Conservation (phyloP, 2,329 filamentous ascomycete species). For the Colletotrichum musae region DNA sequence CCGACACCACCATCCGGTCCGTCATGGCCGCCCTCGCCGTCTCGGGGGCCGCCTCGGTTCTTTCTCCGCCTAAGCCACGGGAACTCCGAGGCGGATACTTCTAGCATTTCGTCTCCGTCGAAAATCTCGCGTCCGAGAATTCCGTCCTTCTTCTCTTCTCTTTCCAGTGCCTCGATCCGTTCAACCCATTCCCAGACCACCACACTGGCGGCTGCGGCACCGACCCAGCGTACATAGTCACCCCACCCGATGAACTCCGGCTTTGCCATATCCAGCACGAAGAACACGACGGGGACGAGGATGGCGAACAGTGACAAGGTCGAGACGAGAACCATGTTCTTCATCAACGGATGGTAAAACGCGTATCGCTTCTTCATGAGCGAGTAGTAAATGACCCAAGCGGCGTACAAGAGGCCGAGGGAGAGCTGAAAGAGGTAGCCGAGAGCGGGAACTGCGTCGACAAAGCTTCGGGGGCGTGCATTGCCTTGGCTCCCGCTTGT, state of each 20-base stretch:
- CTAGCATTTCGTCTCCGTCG: conserved; percentile 93
- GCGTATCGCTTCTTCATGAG: conserved; percentile 93
- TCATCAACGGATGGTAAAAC: conserved; percentile 92
- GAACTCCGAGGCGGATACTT: conserved; percentile 68
- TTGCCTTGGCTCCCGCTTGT: conserved; percentile 66
- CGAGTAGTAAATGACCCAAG: conserved; percentile 94
- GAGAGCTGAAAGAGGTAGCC: conserved; percentile 93
- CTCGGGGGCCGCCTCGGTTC: conserved; percentile 51
- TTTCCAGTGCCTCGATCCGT: conserved; percentile 90
- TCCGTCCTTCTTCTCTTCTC: conserved; percentile 94
- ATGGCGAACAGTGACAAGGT: conserved; percentile 85
- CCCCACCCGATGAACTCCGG: conserved; percentile 92
- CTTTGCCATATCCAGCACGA: conserved; percentile 90
- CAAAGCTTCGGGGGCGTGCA: conserved; percentile 80
- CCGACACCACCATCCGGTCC: conserved; percentile 40
- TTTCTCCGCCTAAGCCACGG: conserved; percentile 59
- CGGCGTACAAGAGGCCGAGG: conserved; percentile 88
- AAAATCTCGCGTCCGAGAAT: conserved; percentile 93
- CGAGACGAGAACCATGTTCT: conserved; percentile 87
- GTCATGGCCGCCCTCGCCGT: conserved; percentile 41
- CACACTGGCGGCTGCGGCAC: conserved; percentile 93
- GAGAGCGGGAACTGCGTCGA: conserved; percentile 90
- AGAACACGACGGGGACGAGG: conserved; percentile 91
- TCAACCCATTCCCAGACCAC: conserved; percentile 99
- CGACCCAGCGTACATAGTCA: conserved; percentile 97